Conservation (phyloP, 352 stramenopile species). For the Pythium brassicae region DNA sequence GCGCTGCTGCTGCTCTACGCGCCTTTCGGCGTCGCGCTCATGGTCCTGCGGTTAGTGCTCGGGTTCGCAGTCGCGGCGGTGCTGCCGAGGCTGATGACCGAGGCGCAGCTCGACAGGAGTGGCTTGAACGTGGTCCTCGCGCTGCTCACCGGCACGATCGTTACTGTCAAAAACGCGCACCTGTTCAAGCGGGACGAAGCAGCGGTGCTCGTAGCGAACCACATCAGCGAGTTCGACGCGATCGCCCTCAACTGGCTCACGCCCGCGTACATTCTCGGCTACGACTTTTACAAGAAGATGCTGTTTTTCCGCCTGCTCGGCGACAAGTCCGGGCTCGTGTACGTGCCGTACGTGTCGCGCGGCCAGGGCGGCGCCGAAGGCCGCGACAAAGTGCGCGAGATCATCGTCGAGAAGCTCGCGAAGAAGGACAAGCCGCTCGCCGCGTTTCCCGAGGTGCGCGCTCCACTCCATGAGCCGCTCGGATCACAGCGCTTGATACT, state of each 20-base stretch:
- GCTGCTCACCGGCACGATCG: slow-evolving; percentile 40
- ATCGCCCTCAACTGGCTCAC: slow-evolving; percentile 39
- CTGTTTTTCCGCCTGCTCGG: slow-evolving; percentile 60
- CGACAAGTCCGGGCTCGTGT: slow-evolving; percentile 60
- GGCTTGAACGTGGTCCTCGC: slow-evolving; percentile 35
- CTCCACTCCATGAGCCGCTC: background rate
- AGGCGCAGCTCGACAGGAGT: slow-evolving; percentile 41
- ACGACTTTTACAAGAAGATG: slow-evolving; percentile 85
- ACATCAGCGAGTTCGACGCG: slow-evolving; percentile 74
- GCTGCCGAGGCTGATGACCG: slow-evolving; percentile 35
- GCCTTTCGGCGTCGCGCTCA: slow-evolving; percentile 42
- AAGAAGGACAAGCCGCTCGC: slow-evolving; percentile 47
- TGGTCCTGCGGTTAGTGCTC: slow-evolving; percentile 32
- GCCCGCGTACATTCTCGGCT: slow-evolving; percentile 56
- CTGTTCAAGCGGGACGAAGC: slow-evolving; percentile 22
- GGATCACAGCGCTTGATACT: no score
- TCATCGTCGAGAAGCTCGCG: slow-evolving; percentile 55
- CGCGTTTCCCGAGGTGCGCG: slow-evolving; percentile 51
- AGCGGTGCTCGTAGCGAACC: slow-evolving; percentile 64
- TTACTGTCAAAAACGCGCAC: slow-evolving; percentile 34
- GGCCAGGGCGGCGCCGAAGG: slow-evolving; percentile 44
- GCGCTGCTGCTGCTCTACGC: slow-evolving; percentile 54
- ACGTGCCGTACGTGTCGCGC: slow-evolving; percentile 63
- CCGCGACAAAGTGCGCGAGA: slow-evolving; percentile 48
- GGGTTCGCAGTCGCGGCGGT: slow-evolving; percentile 42